Conservation (phyloP, 805 yeast genomes). For the Blastobotrys terrestris region DNA sequence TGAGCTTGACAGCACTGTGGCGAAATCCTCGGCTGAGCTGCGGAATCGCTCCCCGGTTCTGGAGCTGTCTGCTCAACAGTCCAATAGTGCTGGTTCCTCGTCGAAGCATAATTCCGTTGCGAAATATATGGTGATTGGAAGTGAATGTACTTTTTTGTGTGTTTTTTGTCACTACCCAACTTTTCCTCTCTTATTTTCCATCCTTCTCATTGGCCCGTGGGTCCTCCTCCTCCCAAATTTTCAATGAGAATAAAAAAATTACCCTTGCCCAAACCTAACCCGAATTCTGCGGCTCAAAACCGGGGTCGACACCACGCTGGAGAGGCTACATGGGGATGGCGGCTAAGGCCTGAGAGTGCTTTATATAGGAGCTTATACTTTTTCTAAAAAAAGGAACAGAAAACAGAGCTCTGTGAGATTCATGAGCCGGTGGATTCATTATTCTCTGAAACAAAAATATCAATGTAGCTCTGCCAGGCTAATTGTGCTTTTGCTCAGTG, state of each 20-base stretch:
- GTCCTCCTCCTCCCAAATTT: background rate
- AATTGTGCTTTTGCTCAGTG: too few relatives aligned
- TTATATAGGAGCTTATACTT: too few relatives aligned
- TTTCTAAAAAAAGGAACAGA: too few relatives aligned
- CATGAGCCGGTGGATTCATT: too few relatives aligned
- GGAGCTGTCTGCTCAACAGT: background rate
- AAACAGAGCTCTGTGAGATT: too few relatives aligned
- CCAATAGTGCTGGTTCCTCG: slow-evolving; percentile 2
- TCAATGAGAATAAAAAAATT: background rate
- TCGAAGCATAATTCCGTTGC: slow-evolving; percentile 1
- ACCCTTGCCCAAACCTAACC: background rate
- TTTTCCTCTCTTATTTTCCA: background rate
- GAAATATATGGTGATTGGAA: background rate
- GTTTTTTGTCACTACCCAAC: background rate
- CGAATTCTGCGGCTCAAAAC: background rate
- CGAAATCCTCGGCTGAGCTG: background rate
- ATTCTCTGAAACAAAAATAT: too few relatives aligned
- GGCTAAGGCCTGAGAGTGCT: too few relatives aligned
- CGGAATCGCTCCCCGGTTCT: background rate
- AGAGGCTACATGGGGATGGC: background rate
- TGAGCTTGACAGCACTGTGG: background rate
- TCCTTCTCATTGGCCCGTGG: background rate
- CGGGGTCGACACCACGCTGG: background rate
- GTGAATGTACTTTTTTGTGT: too few relatives aligned
- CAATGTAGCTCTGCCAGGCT: too few relatives aligned